Base-by-base conservation (phyloP, 805 yeast genomes). In the Cyberlindnera veronae region DNA sequence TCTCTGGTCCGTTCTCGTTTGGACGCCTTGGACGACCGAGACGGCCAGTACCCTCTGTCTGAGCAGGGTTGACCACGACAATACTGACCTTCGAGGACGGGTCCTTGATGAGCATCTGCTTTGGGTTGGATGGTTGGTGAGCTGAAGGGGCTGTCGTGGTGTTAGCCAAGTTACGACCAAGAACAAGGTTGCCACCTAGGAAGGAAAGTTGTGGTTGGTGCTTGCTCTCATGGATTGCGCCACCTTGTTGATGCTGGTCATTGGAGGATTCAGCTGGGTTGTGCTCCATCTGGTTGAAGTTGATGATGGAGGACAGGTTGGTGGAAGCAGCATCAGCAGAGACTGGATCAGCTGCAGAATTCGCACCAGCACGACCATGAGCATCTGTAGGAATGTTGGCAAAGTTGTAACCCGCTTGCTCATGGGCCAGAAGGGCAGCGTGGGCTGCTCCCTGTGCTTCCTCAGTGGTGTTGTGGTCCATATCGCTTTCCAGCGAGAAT, bases 1-100 rank as follows among this genome's bases (percentile, higher is more conserved):
- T 18, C 41, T 32, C 18, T 24, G 24, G 16, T 33, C 22, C 6
- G 27, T 38, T 15, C 21, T 29, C 31, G 2, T 33, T 20, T 17
- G 44, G 41, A 21, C 41, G 44, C 38, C 61, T 45, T 31, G 61
- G 61, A 19, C 61, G 48, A 1, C 61, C 61, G 6, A 57, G 41
- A 29, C 60, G 40, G 2, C 51, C 44, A 1, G 57, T 28, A 2
- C 59, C 59, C 11, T 53, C 53, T 3, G 17, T 44, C 13, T 53
- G 46, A 5, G 48, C 53, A 0, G 61, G 61, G 34, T 57, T 53
- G 4, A 57, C 61, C 11, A 54, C 55, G 13, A 57, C 59, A 12
- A 57, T 45, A 31, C 51, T 49, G 14, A 57, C 53, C 20, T 54
- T 45, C 3, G 59, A 48, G 10, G 30, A 29, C 1, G 50, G 32